Conservation (phyloP, 495 filamentous ascomycete species). For the Aspergillus kassunensis region DNA sequence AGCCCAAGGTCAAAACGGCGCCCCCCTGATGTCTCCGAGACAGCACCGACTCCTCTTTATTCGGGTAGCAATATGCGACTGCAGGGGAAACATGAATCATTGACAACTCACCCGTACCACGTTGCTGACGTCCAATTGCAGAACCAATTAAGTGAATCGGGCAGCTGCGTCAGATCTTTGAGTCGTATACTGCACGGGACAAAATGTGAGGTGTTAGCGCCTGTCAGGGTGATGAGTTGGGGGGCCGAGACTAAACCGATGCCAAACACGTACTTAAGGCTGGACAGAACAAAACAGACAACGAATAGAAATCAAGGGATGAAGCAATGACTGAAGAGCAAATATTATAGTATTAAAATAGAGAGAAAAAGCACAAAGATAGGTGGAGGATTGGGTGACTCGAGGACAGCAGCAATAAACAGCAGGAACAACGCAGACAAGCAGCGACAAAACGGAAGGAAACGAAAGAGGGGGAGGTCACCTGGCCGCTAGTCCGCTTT, state of each 20-base stretch:
- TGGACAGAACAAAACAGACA: neutral
- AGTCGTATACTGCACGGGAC: conserved; percentile 5
- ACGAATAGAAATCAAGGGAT: neutral
- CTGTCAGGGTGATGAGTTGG: neutral
- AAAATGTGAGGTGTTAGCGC: conserved; percentile 4
- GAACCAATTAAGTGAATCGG: neutral
- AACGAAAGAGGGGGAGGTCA: conserved; percentile 9
- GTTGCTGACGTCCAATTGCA: conserved; percentile 11
- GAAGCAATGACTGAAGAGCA: neutral
- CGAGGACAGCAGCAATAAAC: conserved; percentile 2
- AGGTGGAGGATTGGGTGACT: neutral
- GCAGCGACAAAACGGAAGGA: neutral
- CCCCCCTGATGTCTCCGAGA: neutral
- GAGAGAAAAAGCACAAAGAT: neutral
- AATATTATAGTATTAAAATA: conserved; percentile 1
- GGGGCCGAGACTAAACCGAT: conserved; percentile 1
- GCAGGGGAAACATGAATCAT: conserved; percentile 2
- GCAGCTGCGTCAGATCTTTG: neutral
- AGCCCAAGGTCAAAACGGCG: neutral
- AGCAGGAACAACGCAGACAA: conserved; percentile 15
- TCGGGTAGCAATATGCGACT: conserved; percentile 1
- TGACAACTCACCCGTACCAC: conserved; percentile 12
- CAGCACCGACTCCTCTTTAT: conserved; percentile 6
- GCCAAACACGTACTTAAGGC: conserved; percentile 2
- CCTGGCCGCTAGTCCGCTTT: conserved; percentile 9